Conservation (phyloP, 2,329 filamentous ascomycete species). For the Drechslerella coelobrocha region DNA sequence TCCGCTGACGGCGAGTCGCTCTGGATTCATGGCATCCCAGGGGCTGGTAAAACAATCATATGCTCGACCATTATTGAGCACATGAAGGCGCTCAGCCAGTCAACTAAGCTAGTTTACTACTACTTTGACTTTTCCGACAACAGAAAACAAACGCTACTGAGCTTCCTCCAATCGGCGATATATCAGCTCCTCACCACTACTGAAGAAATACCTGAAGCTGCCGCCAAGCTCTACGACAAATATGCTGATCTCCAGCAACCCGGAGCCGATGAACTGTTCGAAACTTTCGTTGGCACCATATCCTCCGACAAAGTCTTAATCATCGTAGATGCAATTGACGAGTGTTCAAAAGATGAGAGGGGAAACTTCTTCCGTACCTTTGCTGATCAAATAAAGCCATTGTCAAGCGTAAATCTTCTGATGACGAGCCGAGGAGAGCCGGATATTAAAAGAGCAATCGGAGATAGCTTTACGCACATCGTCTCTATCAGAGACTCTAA, state of each 20-base stretch:
- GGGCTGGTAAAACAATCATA: conserved; percentile 38
- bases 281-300: conserved; percentile 4
- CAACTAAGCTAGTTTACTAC: conserved; percentile 13
- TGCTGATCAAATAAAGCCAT: background rate
- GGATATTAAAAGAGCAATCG: conserved; percentile 24
- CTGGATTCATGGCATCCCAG: conserved; percentile 39
- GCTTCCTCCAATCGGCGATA: conserved; percentile 30
- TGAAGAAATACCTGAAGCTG: conserved; percentile 8
- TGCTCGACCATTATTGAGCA: conserved; percentile 38
- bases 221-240: conserved; percentile 21
- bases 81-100: background rate
- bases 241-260: conserved; percentile 25
- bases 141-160: conserved; percentile 15
- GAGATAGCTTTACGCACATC: background rate
- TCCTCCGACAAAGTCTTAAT: background rate
- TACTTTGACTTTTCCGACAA: conserved; percentile 36
- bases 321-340: conserved; percentile 29
- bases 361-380: conserved; percentile 18
- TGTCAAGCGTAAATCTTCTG: conserved; percentile 1
- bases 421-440: conserved; percentile 31
- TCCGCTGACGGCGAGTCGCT: background rate
- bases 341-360: conserved; percentile 25
- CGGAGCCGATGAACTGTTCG: conserved; percentile 10
- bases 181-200: conserved; percentile 13
- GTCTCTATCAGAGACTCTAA: conserved; percentile 25